Base-by-base conservation (phyloP, 306 rosid genomes). In the Begonia peltatifolia region DNA sequence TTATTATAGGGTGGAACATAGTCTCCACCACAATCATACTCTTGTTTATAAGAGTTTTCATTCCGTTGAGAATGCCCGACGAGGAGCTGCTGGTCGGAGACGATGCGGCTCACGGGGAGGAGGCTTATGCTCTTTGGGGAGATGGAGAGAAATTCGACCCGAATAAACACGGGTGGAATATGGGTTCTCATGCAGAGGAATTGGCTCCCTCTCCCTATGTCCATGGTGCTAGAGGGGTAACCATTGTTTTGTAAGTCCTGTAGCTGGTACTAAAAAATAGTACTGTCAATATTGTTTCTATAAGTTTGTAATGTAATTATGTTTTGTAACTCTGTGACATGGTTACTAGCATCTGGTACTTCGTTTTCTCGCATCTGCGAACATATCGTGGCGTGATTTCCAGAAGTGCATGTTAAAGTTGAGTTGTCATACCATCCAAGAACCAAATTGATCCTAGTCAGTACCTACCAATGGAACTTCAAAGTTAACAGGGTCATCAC, bases 61-160 rank as follows among this genome's bases (percentile, higher is more conserved):
- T 90, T 18, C 95, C 95, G 0, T 56, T 90, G 65, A 71, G 99
- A 55, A 90, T 90, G 99, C 74, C 99, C 0, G 95, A 90, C 0
- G 94, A 86, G 44, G 86, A 80, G 17, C 76, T 90, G 0, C 65
- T 74, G 17, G 86, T 83, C 36, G 99, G 99, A 5, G 99, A 90
- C 8, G 99, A 90, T 0, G 99, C 99, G 0, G 95, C 76, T 52
- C 99, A 90, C 35, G 99, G 99, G 0, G 99, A 90, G 64, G 95
- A 86, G 61, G 99, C 99, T 43, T 90, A 86, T 41, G 99, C 95
- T 2, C 94, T 90, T 20, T 90, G 99, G 99, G 99, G 95, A 12
- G 99, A 90, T 12, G 99, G 99, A 9, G 99, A 90, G 41, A 90
- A 71, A 65, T 90, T 64, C 48, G 99, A 86, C 53, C 92, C 94